phyloP scores from a whole-genome alignment of 495 filamentous ascomycete genomes.

The Cercophora newfieldiana region DNA sequence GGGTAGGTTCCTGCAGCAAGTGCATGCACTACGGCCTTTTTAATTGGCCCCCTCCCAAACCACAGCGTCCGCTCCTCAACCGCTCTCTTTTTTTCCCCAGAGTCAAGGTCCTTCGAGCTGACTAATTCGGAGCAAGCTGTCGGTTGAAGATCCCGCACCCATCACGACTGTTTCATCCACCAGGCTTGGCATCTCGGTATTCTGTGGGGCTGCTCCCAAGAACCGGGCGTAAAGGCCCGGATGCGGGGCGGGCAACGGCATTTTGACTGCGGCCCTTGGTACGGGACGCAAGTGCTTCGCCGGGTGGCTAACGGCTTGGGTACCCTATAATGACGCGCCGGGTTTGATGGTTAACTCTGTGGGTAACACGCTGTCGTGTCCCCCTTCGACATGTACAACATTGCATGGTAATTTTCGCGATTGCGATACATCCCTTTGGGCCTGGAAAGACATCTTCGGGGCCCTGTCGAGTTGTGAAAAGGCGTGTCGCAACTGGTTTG shows the following conservation, averaged over 20 bases:
- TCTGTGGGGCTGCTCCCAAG: too few relatives aligned
- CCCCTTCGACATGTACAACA: neutral
- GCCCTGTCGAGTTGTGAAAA: too few relatives aligned
- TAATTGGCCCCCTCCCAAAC: neutral
- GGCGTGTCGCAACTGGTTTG: too few relatives aligned
- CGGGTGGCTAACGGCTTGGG: neutral
- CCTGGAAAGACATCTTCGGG: too few relatives aligned
- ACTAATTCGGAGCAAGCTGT: neutral
- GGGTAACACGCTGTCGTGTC: neutral
- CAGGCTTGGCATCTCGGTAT: neutral
- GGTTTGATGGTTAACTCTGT: conserved; percentile 5
- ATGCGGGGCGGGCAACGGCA: neutral
- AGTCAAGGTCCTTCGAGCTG: neutral
- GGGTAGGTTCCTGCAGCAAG: conserved; percentile 11
- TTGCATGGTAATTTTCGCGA: too few relatives aligned
- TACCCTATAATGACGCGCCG: conserved; percentile 11
- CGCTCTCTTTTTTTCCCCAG: neutral
- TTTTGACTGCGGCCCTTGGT: neutral
- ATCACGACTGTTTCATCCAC: too few relatives aligned
- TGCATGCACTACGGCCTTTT: neutral
- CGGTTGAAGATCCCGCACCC: too few relatives aligned
- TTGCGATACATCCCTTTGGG: too few relatives aligned
- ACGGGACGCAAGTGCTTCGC: neutral
- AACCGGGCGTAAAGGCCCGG: too few relatives aligned
- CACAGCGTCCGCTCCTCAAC: neutral